Percentiles rank a stretch among this genome's conserved stretches.
phyloP scores from a whole-genome alignment of 2,329 filamentous ascomycete species.

The Xylaria polymorpha region DNA sequence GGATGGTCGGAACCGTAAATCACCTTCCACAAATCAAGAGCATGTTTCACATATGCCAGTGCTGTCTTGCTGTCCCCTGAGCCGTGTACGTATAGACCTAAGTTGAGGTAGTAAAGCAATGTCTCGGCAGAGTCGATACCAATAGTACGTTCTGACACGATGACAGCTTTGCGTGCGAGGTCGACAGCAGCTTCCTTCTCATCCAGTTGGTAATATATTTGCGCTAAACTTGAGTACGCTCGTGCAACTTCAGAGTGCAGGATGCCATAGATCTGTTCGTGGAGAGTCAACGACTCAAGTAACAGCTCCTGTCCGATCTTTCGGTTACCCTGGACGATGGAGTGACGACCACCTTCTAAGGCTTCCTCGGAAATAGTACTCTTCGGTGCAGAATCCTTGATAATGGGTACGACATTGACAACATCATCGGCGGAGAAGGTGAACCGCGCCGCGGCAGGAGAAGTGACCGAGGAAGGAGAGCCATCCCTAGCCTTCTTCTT shows the following conservation, averaged over 20 bases:
- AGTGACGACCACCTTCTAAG: conserved; percentile 93
- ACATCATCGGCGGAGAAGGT: conserved; percentile 89
- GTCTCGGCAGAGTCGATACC: conserved; percentile 95
- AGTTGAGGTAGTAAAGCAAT: conserved; percentile 93
- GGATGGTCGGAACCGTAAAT: conserved; percentile 95
- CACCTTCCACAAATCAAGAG: conserved; percentile 94
- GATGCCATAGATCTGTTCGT: conserved; percentile 99
- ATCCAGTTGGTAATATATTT: conserved; percentile 96
- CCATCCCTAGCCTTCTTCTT: conserved; percentile 68
- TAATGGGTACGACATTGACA: conserved; percentile 89
- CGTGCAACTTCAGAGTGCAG: conserved; percentile 95
- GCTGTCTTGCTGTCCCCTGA: conserved; percentile 89
- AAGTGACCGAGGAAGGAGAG: conserved; percentile 61
- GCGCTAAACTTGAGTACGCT: conserved; percentile 93
- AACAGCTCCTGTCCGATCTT: conserved; percentile 96
- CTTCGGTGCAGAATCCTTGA: conserved; percentile 93
- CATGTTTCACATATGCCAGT: conserved; percentile 90
- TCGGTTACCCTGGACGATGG: conserved; percentile 93
- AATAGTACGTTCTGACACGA: conserved; percentile 93
- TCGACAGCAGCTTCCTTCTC: conserved; percentile 97
- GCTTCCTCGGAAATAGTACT: conserved; percentile 95
- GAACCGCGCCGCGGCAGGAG: conserved; percentile 53
- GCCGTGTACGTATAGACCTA: conserved; percentile 93
- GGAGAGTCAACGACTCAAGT: conserved; percentile 92
- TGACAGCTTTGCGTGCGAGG: conserved; percentile 94